A percentile compares a stretch with the other conserved stretches of the same genome.
These are phyloP conservation scores for Citrus mangshanensis DNA, from an alignment of 345 rosid species.

Conservation along the genomic window DNA sequence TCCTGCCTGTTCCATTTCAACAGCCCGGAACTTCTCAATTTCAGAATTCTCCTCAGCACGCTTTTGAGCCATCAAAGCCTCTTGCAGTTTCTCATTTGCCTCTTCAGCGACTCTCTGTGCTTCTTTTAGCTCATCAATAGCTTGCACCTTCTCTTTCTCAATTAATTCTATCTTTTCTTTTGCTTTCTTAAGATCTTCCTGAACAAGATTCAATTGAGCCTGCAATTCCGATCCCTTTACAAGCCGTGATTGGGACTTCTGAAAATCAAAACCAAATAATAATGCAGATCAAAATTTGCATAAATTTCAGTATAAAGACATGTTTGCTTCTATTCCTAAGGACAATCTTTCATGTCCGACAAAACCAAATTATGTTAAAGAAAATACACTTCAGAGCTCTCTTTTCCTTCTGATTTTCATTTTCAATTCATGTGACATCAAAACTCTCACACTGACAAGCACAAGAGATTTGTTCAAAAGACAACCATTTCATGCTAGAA, in stretches of 20 bases:
- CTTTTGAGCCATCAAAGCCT: slow-evolving; percentile 85
- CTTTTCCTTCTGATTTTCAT: neutral
- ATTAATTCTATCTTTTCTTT: slow-evolving; percentile 58
- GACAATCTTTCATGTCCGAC: neutral
- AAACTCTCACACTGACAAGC: neutral
- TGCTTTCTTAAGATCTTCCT: slow-evolving; percentile 91
- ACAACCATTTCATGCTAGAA: neutral
- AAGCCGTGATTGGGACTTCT: slow-evolving; percentile 56
- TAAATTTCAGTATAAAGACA: neutral
- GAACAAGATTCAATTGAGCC: slow-evolving; percentile 57
- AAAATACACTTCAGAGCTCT: neutral
- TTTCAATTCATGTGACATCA: neutral
- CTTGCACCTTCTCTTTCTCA: slow-evolving; percentile 77
- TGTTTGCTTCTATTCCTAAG: slow-evolving; percentile 2
- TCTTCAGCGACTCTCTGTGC: slow-evolving; percentile 62
- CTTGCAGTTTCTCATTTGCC: slow-evolving; percentile 69
- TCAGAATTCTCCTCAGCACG: slow-evolving; percentile 79
- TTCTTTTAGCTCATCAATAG: slow-evolving; percentile 70
- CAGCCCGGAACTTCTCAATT: slow-evolving; percentile 84
- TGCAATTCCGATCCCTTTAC: slow-evolving; percentile 64
- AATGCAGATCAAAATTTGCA: slow-evolving; percentile 14
- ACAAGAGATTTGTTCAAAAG: neutral
- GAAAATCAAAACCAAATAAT: slow-evolving; percentile 29
- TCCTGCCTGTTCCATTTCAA: slow-evolving; percentile 88
- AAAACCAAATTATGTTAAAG: neutral